Conservation (phyloP, 202 grass and related monocot species). For the Schoenoplectus tabernaemontani region DNA sequence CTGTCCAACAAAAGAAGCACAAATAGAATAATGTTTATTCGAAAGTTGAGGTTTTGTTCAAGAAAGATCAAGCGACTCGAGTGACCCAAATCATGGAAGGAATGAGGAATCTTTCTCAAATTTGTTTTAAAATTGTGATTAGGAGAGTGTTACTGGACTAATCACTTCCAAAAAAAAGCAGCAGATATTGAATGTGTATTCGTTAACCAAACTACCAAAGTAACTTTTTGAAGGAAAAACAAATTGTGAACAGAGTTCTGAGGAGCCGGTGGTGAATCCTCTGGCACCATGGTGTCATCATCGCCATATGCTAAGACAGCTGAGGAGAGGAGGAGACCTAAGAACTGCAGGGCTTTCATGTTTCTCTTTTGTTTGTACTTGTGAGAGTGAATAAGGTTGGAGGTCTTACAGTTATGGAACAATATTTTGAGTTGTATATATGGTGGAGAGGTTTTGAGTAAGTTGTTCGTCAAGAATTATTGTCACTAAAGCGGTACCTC, state of each 20-base stretch:
- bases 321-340: slow-evolving; percentile 24
- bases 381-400: background rate
- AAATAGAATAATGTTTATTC: background rate
- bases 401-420: background rate
- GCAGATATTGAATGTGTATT: too few species aligned
- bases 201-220: too few species aligned
- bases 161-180: too few species aligned
- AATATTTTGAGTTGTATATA: slow-evolving; percentile 14
- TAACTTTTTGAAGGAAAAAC: background rate
- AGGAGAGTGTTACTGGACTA: too few species aligned
- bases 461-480: slow-evolving; percentile 19
- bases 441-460: background rate
- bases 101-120: too few species aligned
- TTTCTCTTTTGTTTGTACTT: background rate
- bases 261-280: background rate
- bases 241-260: slow-evolving; percentile 16
- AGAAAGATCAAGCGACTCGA: background rate
- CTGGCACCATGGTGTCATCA: background rate
- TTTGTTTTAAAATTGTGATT: too few species aligned
- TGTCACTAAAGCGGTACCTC: background rate
- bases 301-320: slow-evolving; percentile 27
- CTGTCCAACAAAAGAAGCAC: background rate
- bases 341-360: slow-evolving; percentile 31
- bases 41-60: background rate
- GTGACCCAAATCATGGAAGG: too few species aligned